phyloP scores from a whole-genome alignment of 2,329 filamentous ascomycete genomes.

The Beauveria varroae region DNA sequence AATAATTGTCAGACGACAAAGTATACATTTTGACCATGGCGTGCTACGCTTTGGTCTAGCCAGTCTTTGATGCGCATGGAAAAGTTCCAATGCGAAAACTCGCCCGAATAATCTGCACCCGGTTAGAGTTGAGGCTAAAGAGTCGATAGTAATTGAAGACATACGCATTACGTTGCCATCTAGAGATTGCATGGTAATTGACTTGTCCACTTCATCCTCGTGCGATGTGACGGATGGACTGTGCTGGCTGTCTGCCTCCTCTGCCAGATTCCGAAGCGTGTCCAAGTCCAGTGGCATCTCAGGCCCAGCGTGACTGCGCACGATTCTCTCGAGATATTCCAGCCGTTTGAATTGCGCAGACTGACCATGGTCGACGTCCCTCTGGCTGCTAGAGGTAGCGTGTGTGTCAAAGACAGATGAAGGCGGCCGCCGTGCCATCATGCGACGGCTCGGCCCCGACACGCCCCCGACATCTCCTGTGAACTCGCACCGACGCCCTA shows the following conservation, averaged over 20 bases:
- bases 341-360: slow-evolving; percentile 11
- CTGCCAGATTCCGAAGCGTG: slow-evolving; percentile 31
- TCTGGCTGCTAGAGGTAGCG: neutral
- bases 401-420: neutral
- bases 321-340: slow-evolving; percentile 4
- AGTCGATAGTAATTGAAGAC: neutral
- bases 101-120: slow-evolving; percentile 39
- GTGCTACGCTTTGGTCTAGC: slow-evolving; percentile 34
- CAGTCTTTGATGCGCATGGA: slow-evolving; percentile 43
- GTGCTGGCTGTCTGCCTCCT: slow-evolving; percentile 21
- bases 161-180: slow-evolving; percentile 34
- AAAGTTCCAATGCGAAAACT: slow-evolving; percentile 47
- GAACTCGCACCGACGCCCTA: slow-evolving; percentile 43
- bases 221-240: slow-evolving; percentile 8
- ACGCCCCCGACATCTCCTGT: slow-evolving; percentile 19
- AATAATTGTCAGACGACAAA: neutral
- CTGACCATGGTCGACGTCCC: neutral
- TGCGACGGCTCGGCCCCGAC: slow-evolving; percentile 7
- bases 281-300: slow-evolving; percentile 12
- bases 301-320: slow-evolving; percentile 11
- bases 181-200: slow-evolving; percentile 31
- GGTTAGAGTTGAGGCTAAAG: neutral
- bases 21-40: slow-evolving; percentile 20
- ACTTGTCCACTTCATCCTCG: slow-evolving; percentile 17
- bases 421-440: neutral